Conservation (phyloP, 176 grass and related monocot species). For the Oryza brachyantha region DNA sequence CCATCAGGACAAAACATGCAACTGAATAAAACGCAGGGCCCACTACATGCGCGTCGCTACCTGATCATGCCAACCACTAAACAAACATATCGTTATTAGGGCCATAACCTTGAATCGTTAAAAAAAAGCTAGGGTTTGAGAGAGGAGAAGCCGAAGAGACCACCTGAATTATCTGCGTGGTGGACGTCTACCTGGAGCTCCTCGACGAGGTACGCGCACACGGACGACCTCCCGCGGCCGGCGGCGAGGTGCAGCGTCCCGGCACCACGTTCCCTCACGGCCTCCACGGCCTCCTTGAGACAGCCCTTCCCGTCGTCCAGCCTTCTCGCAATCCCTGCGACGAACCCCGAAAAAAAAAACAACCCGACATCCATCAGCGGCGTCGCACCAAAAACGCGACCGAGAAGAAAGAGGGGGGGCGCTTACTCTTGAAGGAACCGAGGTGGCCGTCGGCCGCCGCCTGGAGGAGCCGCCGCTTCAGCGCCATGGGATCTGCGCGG, state of each 20-base stretch:
- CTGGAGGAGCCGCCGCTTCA: neutral
- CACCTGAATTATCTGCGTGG: neutral
- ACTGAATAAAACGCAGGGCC: no score
- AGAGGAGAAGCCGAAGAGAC: neutral
- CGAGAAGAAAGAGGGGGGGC: neutral
- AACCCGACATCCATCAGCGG: neutral
- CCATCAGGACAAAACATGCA: no score
- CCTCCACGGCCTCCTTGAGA: conserved; percentile 18
- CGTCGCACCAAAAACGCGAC: neutral
- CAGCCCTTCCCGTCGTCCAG: conserved; percentile 21
- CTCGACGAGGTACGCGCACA: conserved; percentile 21
- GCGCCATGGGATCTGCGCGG: neutral
- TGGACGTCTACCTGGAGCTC: conserved; percentile 4
- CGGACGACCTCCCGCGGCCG: neutral
- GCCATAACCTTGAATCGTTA: neutral
- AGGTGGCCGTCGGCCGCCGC: conserved; percentile 4
- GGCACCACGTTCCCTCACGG: neutral
- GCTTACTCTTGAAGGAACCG: conserved; percentile 15
- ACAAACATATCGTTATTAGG: neutral
- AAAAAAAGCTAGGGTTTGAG: neutral
- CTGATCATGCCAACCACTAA: no score
- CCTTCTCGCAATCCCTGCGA: neutral
- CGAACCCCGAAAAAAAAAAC: neutral
- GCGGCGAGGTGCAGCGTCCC: conserved; percentile 16
- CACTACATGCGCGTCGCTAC: no score